Evolutionary conservation across 352 stramenopile genomes (phyloP).

Genomic region (Globisporangium carolinianum): DNA sequence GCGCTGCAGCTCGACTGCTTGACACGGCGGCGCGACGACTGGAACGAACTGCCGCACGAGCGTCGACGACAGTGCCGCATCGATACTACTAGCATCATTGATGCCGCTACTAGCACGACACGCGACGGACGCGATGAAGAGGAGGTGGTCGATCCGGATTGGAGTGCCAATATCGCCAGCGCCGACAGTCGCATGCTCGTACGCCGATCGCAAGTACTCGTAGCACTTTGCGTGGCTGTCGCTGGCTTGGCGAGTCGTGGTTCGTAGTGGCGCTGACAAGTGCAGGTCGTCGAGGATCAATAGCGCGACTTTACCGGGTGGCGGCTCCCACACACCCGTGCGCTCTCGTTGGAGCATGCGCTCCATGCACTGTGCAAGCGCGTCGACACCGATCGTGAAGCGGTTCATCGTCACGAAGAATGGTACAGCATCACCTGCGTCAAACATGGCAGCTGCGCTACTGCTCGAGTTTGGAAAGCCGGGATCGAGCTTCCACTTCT

Average conservation of each 20-base stretch:
- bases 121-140: slow-evolving; percentile 25
- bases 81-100: neutral
- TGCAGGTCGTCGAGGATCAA: slow-evolving; percentile 55
- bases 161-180: slow-evolving; percentile 10
- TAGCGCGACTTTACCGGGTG: slow-evolving; percentile 41
- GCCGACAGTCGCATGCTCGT: slow-evolving; percentile 26
- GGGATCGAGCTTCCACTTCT: slow-evolving; percentile 10
- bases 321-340: slow-evolving; percentile 37
- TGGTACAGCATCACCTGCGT: slow-evolving; percentile 30
- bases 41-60: slow-evolving; percentile 25
- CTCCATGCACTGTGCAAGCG: slow-evolving; percentile 34
- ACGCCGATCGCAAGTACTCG: slow-evolving; percentile 25
- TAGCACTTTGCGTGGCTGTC: slow-evolving; percentile 12
- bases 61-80: neutral
- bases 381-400: slow-evolving; percentile 11
- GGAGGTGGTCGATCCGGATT: slow-evolving; percentile 26
- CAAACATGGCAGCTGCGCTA: slow-evolving; percentile 19
- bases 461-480: slow-evolving; percentile 5
- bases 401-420: slow-evolving; percentile 40
- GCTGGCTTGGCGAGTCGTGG: too few relatives aligned
- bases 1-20: slow-evolving; percentile 21
- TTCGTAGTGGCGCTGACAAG: slow-evolving; percentile 11
- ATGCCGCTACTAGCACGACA: neutral
- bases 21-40: slow-evolving; percentile 17
- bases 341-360: slow-evolving; percentile 52